Base-by-base conservation (phyloP, 2,329 filamentous ascomycete genomes). In the Colletotrichum chlorophyti region DNA sequence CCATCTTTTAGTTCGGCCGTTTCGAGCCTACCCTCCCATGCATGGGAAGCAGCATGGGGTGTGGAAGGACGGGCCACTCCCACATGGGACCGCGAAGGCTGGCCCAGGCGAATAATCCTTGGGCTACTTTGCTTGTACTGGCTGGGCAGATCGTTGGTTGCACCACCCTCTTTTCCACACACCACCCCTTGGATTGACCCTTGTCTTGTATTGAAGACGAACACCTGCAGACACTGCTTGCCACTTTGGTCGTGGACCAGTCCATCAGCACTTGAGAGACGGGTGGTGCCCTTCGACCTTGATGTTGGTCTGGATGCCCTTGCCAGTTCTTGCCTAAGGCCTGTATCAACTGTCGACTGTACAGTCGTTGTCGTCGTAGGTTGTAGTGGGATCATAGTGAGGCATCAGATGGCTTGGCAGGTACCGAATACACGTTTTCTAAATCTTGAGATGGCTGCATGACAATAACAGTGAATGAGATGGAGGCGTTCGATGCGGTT, bases 11-110 rank as follows among this genome's bases (percentile, higher is more conserved):
- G 26, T 17, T 43, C 26, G 29, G 42, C 38, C 50, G 43, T 49
- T 38, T 43, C 37, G 43, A 55, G 43, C 26, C 35, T 43, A 40
- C 50, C 17, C 14, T 34, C 35, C 43, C 40, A 61, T 61, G 47
- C 35, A 53, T 58, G 51, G 43, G 42, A n/a, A n/a, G n/a, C n/a
- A 17, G 40, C 15, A 31, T 32, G 53, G 38, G 32, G 43, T 41
- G 35, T 49, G 34, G 45, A 26, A 57, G 38, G 38, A 46, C 54
- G 45, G 50, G 32, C 54, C 48, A 53, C 29, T 38, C 35, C 50
- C 41, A 49, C 37, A 47, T 51, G 48, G 49, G 47, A 54, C 45
- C 53, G 49, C 58, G 51, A 61, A 24, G 45, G 52, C 60, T 58
- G 49, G 38, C 24, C 42, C 43, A 40, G 40, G 40, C 49, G 40